These are phyloP conservation scores for Sechiopsis laciniata DNA, from an alignment of 306 rosid species.

Conservation along the genomic window DNA sequence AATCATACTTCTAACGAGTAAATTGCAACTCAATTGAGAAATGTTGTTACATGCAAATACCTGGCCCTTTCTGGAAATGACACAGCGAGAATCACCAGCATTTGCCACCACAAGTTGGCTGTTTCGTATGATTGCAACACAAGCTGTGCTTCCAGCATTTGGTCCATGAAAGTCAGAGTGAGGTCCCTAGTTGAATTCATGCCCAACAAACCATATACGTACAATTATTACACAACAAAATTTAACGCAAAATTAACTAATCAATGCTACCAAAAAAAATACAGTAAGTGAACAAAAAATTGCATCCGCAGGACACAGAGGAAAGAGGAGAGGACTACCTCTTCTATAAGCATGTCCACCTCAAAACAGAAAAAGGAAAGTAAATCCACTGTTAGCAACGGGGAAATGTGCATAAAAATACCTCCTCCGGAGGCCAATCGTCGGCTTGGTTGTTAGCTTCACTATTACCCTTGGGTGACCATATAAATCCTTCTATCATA, in stretches of 20 bases:
- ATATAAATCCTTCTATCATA: constrained; percentile 71
- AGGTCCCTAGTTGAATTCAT: constrained; percentile 59
- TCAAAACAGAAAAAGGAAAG: constrained; percentile 25
- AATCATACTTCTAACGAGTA: neutral
- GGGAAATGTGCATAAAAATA: constrained; percentile 32
- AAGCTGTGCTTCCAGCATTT: constrained; percentile 84
- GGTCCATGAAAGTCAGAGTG: constrained; percentile 91
- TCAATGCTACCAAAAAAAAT: constrained; percentile 11
- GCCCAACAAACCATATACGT: constrained; percentile 20
- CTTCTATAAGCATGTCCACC: constrained; percentile 20
- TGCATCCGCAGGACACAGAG: constrained; percentile 5
- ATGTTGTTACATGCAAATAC: constrained; percentile 28
- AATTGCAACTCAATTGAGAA: neutral
- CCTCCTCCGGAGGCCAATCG: constrained; percentile 91
- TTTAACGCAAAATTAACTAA: constrained; percentile 5
- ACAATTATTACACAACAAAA: constrained; percentile 11
- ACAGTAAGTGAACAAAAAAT: constrained; percentile 16
- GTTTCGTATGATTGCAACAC: constrained; percentile 68
- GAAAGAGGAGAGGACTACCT: constrained; percentile 21
- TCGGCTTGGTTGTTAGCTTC: constrained; percentile 37
- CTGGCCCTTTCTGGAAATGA: constrained; percentile 87
- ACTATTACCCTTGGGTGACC: constrained; percentile 50
- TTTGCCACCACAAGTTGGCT: constrained; percentile 77
- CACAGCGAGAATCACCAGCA: constrained; percentile 98
- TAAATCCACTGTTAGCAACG: constrained; percentile 15